Percentiles rank a stretch among this genome's conserved stretches.
These are phyloP conservation scores for Lactifluus subvellereus DNA, from an alignment of 768 basidiomycete species.

Conservation along the genomic window DNA sequence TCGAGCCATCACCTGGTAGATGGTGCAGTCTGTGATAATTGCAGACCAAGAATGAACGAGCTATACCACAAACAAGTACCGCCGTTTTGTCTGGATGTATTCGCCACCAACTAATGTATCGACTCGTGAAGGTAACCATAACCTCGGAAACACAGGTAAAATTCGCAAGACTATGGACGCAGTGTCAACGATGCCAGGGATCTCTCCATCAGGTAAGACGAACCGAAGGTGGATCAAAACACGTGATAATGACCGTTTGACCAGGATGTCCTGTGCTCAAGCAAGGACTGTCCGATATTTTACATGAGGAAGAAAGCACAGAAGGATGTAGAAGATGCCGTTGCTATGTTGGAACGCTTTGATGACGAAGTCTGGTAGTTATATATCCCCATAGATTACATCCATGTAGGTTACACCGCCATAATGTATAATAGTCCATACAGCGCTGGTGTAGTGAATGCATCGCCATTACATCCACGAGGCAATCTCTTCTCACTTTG, in stretches of 20 bases:
- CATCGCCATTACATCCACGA: neutral
- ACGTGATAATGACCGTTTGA: conserved; percentile 20
- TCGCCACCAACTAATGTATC: neutral
- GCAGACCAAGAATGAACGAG: conserved; percentile 77
- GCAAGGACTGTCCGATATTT: conserved; percentile 97
- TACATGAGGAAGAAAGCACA: conserved; percentile 99
- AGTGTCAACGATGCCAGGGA: conserved; percentile 98
- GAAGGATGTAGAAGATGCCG: conserved; percentile 91
- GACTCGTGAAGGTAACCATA: conserved; percentile 34
- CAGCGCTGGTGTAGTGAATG: conserved; percentile 5
- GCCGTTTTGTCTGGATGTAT: neutral
- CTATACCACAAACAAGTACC: conserved; percentile 88
- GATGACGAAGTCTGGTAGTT: conserved; percentile 64
- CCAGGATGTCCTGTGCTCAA: conserved; percentile 93
- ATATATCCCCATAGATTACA: neutral
- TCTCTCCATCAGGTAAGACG: conserved; percentile 81
- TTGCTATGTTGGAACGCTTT: conserved; percentile 75
- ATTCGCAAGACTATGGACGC: conserved; percentile 95
- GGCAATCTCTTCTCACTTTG: neutral
- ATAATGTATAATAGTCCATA: conserved; percentile 19
- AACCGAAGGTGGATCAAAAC: neutral
- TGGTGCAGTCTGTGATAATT: conserved; percentile 93
- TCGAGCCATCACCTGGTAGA: conserved; percentile 39
- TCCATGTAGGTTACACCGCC: conserved; percentile 3
- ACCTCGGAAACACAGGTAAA: conserved; percentile 82